Evolutionary conservation across 257 asterid species (phyloP).

Genomic region (Rehmannia glutinosa): DNA sequence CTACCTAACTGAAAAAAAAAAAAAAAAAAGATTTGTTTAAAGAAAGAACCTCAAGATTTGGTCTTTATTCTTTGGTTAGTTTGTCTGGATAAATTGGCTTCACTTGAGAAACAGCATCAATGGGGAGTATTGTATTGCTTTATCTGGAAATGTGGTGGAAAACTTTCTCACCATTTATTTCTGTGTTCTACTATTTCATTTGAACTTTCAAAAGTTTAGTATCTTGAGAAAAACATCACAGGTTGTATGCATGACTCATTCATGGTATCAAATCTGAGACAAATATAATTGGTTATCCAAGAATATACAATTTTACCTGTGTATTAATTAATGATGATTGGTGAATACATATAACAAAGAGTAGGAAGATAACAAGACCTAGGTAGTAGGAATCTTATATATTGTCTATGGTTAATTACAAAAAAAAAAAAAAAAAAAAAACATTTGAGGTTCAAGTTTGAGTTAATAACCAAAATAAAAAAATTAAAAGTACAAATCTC

Average conservation of each 20-base stretch:
- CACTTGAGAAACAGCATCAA: slow-evolving; percentile 7
- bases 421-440: no score
- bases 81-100: slow-evolving; percentile 16
- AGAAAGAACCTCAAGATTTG: slow-evolving; percentile 9
- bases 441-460: no score
- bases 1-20: no score
- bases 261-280: not conserved
- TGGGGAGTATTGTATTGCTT: not conserved
- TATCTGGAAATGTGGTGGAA: not conserved
- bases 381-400: no score
- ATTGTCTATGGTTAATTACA: no score
- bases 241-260: not conserved
- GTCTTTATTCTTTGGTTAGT: slow-evolving; percentile 11
- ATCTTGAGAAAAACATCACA: not conserved
- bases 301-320: no score
- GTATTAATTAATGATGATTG: no score
- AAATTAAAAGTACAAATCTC: no score
- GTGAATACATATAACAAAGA: no score
- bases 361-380: no score
- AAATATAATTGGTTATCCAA: no score
- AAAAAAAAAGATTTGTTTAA: not conserved
- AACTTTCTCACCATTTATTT: not conserved
- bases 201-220: not conserved
- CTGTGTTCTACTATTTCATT: not conserved
- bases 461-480: no score